These are phyloP conservation scores for Alternaria triticimaculans DNA, from an alignment of 2,329 filamentous ascomycete species.

Conservation along the genomic window DNA sequence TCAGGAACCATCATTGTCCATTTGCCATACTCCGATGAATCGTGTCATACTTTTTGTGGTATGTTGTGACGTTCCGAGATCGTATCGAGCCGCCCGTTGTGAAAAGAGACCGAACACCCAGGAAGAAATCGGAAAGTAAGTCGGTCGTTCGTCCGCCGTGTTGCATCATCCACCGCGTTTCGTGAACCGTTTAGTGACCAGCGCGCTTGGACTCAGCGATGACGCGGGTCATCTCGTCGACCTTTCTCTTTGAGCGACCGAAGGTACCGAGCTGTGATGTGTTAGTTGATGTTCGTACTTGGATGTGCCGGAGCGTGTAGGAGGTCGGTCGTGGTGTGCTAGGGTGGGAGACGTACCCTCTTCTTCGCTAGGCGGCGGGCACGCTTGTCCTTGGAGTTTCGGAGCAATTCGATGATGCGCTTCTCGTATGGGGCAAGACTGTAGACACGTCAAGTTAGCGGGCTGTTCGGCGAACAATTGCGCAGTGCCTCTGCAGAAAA, in stretches of 20 bases:
- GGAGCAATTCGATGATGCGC: slow-evolving; percentile 97
- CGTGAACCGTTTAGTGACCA: slow-evolving; percentile 63
- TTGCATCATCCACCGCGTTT: slow-evolving; percentile 31
- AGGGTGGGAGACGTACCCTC: slow-evolving; percentile 69
- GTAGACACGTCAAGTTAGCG: slow-evolving; percentile 15
- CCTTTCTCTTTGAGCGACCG: slow-evolving; percentile 98
- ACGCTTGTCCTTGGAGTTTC: slow-evolving; percentile 99
- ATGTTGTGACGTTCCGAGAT: slow-evolving; percentile 38
- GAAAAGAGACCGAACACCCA: slow-evolving; percentile 46
- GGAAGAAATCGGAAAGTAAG: slow-evolving; percentile 43
- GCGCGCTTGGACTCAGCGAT: slow-evolving; percentile 93
- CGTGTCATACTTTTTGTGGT: slow-evolving; percentile 38
- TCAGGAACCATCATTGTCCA: slow-evolving; percentile 32
- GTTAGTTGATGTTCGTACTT: slow-evolving; percentile 34
- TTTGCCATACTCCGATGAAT: slow-evolving; percentile 43
- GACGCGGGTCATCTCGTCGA: slow-evolving; percentile 97
- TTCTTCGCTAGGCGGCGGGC: slow-evolving; percentile 99
- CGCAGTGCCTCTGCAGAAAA: neutral
- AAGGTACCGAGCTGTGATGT: slow-evolving; percentile 86
- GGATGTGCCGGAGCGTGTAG: neutral
- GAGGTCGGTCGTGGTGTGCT: neutral
- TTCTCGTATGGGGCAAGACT: slow-evolving; percentile 72
- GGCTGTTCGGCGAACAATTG: neutral
- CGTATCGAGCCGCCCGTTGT: slow-evolving; percentile 39
- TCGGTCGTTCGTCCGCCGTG: slow-evolving; percentile 28